phyloP scores from a whole-genome alignment of 2,329 filamentous ascomycete genomes.

The Hawksworthiomyces lignivorus region DNA sequence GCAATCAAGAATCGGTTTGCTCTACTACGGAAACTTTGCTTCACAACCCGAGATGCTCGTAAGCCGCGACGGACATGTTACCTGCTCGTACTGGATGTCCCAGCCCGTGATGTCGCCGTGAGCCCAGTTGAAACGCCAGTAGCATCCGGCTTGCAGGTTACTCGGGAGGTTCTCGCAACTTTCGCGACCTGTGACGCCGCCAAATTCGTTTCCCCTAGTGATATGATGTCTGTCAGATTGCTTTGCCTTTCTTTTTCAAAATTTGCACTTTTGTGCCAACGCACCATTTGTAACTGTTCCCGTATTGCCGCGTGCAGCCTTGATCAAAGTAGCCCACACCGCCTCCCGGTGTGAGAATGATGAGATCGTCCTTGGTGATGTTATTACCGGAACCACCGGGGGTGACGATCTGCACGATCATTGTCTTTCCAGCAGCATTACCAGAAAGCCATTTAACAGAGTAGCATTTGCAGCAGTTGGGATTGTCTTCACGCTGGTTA shows the following conservation, averaged over 20 bases:
- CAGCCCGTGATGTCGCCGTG: conserved; percentile 8
- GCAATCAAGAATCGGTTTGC: too few species aligned
- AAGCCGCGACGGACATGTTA: too few species aligned
- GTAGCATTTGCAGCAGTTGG: conserved; percentile 20
- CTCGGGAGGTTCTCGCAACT: conserved; percentile 8
- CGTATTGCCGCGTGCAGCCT: conserved; percentile 16
- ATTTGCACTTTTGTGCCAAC: too few species aligned
- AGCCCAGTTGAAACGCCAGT: conserved; percentile 13
- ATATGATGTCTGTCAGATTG: too few species aligned
- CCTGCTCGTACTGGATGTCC: conserved; percentile 1
- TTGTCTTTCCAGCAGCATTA: conserved; percentile 15
- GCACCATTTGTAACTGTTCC: conserved; percentile 12
- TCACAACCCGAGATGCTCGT: not conserved
- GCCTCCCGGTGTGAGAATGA: conserved; percentile 16
- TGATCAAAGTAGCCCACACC: conserved; percentile 11
- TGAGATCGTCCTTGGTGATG: conserved; percentile 14
- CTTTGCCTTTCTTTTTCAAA: too few species aligned
- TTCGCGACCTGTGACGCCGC: conserved; percentile 4
- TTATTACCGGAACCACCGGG: conserved; percentile 14
- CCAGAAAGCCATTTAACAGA: conserved; percentile 16
- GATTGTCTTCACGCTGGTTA: conserved; percentile 13
- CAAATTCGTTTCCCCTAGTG: too few species aligned
- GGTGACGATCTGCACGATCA: conserved; percentile 16
- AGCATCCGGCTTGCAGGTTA: conserved; percentile 10
- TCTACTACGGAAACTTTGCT: too few species aligned